A percentile compares a stretch with the other conserved stretches of the same genome.
Conservation (phyloP, 2,329 filamentous ascomycete species). For the Corynespora cassiicola region DNA sequence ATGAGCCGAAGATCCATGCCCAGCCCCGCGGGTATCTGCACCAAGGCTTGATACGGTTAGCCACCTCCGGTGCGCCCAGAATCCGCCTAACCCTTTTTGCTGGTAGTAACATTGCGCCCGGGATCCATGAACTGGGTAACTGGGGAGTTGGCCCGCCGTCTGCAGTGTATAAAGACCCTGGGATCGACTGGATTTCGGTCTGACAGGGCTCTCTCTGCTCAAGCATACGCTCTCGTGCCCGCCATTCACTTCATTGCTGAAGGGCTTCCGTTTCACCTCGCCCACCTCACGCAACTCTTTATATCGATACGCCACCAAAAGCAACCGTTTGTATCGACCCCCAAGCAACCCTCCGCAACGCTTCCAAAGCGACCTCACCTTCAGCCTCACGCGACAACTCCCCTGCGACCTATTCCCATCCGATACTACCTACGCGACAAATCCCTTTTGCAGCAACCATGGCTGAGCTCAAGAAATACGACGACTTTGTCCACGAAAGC, state of each 20-base stretch:
- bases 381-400: conserved; percentile 16
- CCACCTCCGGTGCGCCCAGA: conserved; percentile 20
- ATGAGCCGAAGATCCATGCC: conserved; percentile 32
- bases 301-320: neutral
- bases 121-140: conserved; percentile 29
- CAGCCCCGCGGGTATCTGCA: conserved; percentile 21
- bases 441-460: conserved; percentile 27
- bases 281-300: conserved; percentile 9
- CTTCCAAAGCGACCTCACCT: neutral
- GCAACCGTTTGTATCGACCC: too few species aligned
- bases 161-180: conserved; percentile 35
- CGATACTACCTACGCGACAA: conserved; percentile 18
- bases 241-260: too few species aligned
- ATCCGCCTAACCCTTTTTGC: conserved; percentile 18
- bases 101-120: conserved; percentile 18
- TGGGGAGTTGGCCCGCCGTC: conserved; percentile 21
- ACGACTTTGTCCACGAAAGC: conserved; percentile 33
- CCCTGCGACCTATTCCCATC: conserved; percentile 2
- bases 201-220: too few species aligned
- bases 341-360: conserved; percentile 3
- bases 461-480: conserved; percentile 38
- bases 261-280: too few species aligned
- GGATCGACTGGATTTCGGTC: too few species aligned
- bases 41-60: conserved; percentile 23
- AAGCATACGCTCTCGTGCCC: too few species aligned